phyloP scores from a whole-genome alignment of 768 basidiomycete species.

The Tulasnella sp. region DNA sequence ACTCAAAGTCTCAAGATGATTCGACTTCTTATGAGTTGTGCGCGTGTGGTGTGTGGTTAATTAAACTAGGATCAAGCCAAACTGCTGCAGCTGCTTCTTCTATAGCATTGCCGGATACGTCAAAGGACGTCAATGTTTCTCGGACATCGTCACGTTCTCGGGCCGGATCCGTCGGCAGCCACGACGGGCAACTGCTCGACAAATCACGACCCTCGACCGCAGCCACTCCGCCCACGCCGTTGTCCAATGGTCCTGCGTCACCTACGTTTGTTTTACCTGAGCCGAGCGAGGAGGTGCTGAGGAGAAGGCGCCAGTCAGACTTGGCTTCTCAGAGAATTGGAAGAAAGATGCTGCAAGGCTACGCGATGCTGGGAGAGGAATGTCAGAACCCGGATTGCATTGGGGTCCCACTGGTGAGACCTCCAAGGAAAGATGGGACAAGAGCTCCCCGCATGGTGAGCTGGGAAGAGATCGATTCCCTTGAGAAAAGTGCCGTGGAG shows the following conservation, averaged over 20 bases:
- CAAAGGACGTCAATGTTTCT: neutral
- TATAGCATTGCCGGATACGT: neutral
- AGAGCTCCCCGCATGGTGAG: constrained; percentile 65
- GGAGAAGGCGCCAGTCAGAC: constrained; percentile 77
- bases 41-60: constrained; percentile 27
- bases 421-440: constrained; percentile 44
- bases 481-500: neutral
- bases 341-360: constrained; percentile 69
- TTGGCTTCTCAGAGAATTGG: constrained; percentile 75
- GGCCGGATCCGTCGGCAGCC: neutral
- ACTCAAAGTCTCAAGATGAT: too few relatives aligned
- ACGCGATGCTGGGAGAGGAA: constrained; percentile 88
- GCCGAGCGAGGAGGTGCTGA: constrained; percentile 58
- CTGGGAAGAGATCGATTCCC: neutral
- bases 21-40: neutral
- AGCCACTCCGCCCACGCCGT: constrained; percentile 74
- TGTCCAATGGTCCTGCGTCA: constrained; percentile 58
- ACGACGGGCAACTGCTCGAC: neutral
- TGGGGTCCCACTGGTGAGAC: constrained; percentile 79
- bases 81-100: neutral
- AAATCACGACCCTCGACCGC: constrained; percentile 37
- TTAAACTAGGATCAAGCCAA: neutral
- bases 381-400: constrained; percentile 66
- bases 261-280: constrained; percentile 52
- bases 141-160: neutral